Conservation (phyloP, 2,329 filamentous ascomycete species). For the Penicillium thymicola region DNA sequence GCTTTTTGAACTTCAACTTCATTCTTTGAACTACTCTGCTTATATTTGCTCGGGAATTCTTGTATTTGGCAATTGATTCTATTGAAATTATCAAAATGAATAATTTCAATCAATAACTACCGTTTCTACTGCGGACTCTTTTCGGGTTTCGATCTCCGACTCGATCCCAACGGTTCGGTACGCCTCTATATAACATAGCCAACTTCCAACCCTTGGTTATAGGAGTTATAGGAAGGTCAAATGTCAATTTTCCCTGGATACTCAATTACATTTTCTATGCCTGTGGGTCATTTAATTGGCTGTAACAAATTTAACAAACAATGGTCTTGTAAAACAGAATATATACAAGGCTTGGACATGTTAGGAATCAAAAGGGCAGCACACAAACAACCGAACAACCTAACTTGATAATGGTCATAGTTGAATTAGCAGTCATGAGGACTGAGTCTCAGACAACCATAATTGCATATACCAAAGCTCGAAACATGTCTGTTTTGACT, state of each 20-base stretch:
- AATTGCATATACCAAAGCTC: not conserved
- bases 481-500: not conserved
- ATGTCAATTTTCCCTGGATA: not conserved
- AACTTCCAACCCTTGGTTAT: not conserved
- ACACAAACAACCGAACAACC: not conserved
- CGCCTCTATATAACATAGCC: not conserved
- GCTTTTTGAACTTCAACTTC: not conserved
- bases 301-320: not conserved
- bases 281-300: not conserved
- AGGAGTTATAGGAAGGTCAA: not conserved
- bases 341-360: not conserved
- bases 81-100: not conserved
- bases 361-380: not conserved
- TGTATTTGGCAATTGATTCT: not conserved
- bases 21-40: not conserved
- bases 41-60: not conserved
- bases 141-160: not conserved
- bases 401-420: not conserved
- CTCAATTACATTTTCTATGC: not conserved
- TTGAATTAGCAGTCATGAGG: not conserved
- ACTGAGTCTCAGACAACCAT: not conserved
- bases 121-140: not conserved
- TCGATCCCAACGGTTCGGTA: not conserved
- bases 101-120: not conserved
- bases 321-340: not conserved